Conservation (phyloP, 352 stramenopile genomes). For the Phytophthora syringae region DNA sequence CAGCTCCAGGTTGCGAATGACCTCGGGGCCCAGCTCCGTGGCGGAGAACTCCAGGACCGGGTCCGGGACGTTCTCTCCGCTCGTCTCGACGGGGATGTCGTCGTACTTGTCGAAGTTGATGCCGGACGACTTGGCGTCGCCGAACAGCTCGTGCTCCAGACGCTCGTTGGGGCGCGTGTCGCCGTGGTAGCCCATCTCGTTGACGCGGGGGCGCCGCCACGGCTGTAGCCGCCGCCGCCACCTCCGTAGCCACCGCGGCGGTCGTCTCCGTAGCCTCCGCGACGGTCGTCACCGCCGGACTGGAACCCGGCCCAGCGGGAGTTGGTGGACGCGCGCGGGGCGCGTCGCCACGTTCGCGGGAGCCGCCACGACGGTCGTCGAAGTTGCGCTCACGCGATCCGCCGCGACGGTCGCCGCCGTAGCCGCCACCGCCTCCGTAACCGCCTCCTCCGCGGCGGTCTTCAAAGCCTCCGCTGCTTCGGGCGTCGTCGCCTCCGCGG, state of each 20-base stretch:
- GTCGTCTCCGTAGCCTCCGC: conserved; percentile 33
- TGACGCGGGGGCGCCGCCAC: conserved; percentile 73
- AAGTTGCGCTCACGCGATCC: conserved; percentile 42
- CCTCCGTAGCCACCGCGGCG: conserved; percentile 37
- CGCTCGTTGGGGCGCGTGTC: conserved; percentile 92
- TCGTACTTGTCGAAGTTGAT: conserved; percentile 99
- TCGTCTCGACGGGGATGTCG: conserved; percentile 98
- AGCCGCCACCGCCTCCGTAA: conserved; percentile 27
- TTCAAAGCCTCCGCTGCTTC: conserved; percentile 31
- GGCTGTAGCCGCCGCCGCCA: conserved; percentile 49
- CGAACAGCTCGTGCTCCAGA: conserved; percentile 94
- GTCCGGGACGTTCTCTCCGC: conserved; percentile 93
- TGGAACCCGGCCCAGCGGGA: conserved; percentile 65
- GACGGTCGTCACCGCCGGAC: conserved; percentile 45
- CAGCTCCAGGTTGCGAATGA: conserved; percentile 92
- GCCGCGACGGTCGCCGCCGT: conserved; percentile 41
- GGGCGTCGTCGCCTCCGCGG: conserved; percentile 35
- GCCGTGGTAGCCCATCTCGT: conserved; percentile 98
- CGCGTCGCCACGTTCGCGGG: conserved; percentile 39
- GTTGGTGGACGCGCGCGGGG: conserved; percentile 44
- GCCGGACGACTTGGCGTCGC: conserved; percentile 92
- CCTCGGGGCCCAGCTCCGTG: conserved; percentile 91
- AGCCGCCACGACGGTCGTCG: conserved; percentile 37
- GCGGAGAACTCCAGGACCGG: conserved; percentile 91
- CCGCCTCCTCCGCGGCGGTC: conserved; percentile 35